Evolutionary conservation across 805 yeast genomes (phyloP), one percentile per base, ranked within the genome.

Genomic region (Saturnispora hagleri): DNA sequence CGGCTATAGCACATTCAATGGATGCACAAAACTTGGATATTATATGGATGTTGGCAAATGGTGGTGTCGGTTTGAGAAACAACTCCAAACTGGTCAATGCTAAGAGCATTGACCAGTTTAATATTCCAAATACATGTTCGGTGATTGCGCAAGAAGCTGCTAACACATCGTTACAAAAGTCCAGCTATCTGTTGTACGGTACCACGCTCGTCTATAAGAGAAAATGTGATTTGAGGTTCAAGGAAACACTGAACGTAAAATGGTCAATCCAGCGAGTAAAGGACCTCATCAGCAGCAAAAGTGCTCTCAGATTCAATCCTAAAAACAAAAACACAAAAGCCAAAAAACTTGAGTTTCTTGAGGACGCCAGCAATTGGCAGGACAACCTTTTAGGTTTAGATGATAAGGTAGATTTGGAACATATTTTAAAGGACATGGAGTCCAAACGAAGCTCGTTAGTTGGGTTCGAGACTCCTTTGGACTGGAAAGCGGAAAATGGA

Each of bases 181-280:
- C 69, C 0, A 73, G 81, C 0, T 72, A 63, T 47, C 61, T 80
- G 9, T 59, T 80, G 51, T 70, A 73, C 56, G 84, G 84, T 0
- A 64, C 76, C 1, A 65, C 78, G 1, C 55, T 80, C 44, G 67
- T 73, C 27, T 77, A 75, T 60, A 75, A 70, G 52, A 73, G 75
- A 27, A 77, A 81, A 59, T 55, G 58, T 36, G 45, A 53, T 1
- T 18, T 31, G 35, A 42, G 53, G 8, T 53, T 53, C 48, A 55
- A 48, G 18, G 58, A 53, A 22, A 52, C 47, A 2, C 47, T 20
- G n/a, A 53, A 35, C 36, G 50, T 51, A 3, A 35, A 73, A 72
- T 3, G 73, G 72, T 56, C 71, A 75, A 55, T 70, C 69, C 55
- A 59, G 24, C 18, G 53, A 18, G 18, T 54, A 15, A 48, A 44